Conservation (phyloP, 2,329 filamentous ascomycete genomes). For the Waltergamsia citrina region DNA sequence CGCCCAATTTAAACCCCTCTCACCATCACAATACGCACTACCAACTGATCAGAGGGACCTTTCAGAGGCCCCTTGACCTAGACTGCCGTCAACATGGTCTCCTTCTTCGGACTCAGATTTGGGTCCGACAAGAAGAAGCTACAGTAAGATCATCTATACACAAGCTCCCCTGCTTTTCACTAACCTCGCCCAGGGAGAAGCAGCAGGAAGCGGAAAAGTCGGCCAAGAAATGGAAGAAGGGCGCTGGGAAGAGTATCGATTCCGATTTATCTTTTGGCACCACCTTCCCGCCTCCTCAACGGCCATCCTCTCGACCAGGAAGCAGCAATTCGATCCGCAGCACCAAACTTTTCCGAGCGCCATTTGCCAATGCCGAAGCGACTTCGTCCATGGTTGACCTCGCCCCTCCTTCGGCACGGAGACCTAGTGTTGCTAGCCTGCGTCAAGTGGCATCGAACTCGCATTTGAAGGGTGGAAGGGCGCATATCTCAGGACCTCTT, state of each 20-base stretch:
- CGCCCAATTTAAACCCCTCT: too few relatives aligned
- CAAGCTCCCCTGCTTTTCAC: background rate
- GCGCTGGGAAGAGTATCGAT: constrained; percentile 21
- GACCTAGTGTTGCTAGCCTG: constrained; percentile 15
- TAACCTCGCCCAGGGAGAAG: constrained; percentile 9
- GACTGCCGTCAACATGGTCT: constrained; percentile 37
- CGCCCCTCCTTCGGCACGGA: constrained; percentile 16
- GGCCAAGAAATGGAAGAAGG: constrained; percentile 16
- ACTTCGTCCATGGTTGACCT: constrained; percentile 37
- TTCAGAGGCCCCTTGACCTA: too few relatives aligned
- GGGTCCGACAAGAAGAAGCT: constrained; percentile 48
- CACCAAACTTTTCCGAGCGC: constrained; percentile 19
- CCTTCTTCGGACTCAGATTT: constrained; percentile 48
- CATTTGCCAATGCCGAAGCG: constrained; percentile 23
- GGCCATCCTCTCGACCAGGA: constrained; percentile 24
- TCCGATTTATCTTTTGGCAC: constrained; percentile 26
- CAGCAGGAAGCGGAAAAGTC: constrained; percentile 10
- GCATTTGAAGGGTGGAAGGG: constrained; percentile 18
- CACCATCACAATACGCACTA: too few relatives aligned
- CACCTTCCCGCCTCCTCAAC: constrained; percentile 23
- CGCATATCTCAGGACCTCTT: constrained; percentile 6
- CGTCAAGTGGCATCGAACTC: constrained; percentile 26
- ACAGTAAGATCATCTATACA: constrained; percentile 21
- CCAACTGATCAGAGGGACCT: background rate
- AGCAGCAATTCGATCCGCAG: constrained; percentile 25